Percentiles rank a stretch among this genome's conserved stretches.
These are phyloP conservation scores for Amauroascus niger DNA, from an alignment of 2,329 filamentous ascomycete genomes.

Conservation along the genomic window DNA sequence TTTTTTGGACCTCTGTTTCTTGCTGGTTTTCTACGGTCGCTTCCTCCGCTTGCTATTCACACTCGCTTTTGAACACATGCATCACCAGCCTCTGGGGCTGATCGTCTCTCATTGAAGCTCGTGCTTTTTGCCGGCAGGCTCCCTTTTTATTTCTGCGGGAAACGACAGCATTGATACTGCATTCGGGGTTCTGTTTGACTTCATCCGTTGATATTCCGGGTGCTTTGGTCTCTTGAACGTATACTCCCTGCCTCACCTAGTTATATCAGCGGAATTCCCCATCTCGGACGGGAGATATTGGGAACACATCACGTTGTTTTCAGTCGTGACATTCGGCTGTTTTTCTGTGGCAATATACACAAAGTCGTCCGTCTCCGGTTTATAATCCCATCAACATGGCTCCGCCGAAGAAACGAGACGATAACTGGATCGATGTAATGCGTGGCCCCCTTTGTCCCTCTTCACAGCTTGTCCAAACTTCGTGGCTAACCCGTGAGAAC, in stretches of 20 bases:
- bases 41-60: not conserved
- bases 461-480: not conserved
- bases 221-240: not conserved
- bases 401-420: slow-evolving; percentile 14
- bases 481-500: not conserved
- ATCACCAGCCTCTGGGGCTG: not conserved
- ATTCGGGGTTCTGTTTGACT: not conserved
- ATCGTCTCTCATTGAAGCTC: not conserved
- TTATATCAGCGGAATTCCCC: not conserved
- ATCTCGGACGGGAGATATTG: not conserved
- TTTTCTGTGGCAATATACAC: not conserved
- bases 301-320: not conserved
- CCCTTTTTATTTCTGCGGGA: not conserved
- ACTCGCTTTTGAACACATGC: not conserved
- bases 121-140: not conserved
- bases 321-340: not conserved
- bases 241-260: not conserved
- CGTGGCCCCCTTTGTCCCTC: not conserved
- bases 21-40: not conserved
- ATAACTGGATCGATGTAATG: slow-evolving; percentile 22
- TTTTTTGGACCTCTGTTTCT: not conserved
- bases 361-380: not conserved
- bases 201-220: not conserved
- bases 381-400: slow-evolving; percentile 3
- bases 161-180: not conserved